These are phyloP conservation scores for Metschnikowia picachoensis DNA, from an alignment of 805 yeast genomes.

Conservation along the genomic window DNA sequence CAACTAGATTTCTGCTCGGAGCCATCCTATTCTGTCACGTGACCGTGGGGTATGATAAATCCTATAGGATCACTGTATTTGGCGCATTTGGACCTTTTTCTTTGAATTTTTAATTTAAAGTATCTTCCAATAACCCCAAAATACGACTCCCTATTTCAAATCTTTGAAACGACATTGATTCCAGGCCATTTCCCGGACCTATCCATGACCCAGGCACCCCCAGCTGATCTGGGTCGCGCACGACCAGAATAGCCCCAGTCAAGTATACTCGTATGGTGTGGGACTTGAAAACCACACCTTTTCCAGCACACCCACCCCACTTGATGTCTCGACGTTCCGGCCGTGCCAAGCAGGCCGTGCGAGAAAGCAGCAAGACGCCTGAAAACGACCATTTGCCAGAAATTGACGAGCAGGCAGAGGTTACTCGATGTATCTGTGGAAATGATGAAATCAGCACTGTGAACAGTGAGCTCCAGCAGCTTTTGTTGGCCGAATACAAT, in stretches of 20 bases:
- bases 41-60: too few relatives aligned
- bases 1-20: too few relatives aligned
- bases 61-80: too few relatives aligned
- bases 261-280: not conserved
- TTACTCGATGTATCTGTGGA: constrained; percentile 42
- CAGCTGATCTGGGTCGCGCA: constrained; percentile 4
- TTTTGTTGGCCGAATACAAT: constrained; percentile 30
- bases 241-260: not conserved
- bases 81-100: too few relatives aligned
- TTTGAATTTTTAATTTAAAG: too few relatives aligned
- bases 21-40: too few relatives aligned
- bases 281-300: not conserved
- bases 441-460: constrained; percentile 34
- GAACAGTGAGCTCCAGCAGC: constrained; percentile 22
- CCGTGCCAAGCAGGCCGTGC: constrained; percentile 9
- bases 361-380: constrained; percentile 6
- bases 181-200: too few relatives aligned
- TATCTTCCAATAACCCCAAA: too few relatives aligned
- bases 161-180: too few relatives aligned
- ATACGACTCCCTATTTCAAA: too few relatives aligned
- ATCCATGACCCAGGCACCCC: too few relatives aligned
- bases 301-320: not conserved
- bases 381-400: constrained; percentile 16
- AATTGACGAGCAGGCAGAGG: constrained; percentile 36
- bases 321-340: constrained; percentile 19